Evolutionary conservation across 2,329 filamentous ascomycete species (phyloP).

Genomic region (Microdochium trichocladiopsis): DNA sequence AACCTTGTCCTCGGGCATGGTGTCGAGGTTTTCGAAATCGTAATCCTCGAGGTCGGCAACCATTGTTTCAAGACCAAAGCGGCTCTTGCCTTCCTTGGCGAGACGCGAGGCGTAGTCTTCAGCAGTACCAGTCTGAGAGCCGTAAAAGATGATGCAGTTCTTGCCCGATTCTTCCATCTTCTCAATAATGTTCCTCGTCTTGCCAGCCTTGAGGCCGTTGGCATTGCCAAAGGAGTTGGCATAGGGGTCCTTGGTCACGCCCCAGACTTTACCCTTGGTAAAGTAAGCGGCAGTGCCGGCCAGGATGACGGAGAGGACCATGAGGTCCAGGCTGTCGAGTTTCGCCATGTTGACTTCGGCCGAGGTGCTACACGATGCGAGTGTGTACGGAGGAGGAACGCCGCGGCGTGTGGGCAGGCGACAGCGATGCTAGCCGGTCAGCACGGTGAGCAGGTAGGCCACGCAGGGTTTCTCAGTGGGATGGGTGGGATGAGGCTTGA

Average conservation of each 20-base stretch:
- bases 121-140: slow-evolving; percentile 95
- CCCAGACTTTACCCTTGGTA: slow-evolving; percentile 95
- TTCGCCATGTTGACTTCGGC: slow-evolving; percentile 66
- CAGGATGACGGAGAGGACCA: slow-evolving; percentile 81
- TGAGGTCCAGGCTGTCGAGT: slow-evolving; percentile 89
- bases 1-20: slow-evolving; percentile 81
- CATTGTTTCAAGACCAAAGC: slow-evolving; percentile 96
- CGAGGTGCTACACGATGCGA: background rate
- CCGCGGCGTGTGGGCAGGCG: background rate
- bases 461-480: too few relatives aligned
- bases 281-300: slow-evolving; percentile 90
- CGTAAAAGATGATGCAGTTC: slow-evolving; percentile 98
- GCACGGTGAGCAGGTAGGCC: too few relatives aligned
- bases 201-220: slow-evolving; percentile 67
- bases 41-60: slow-evolving; percentile 97
- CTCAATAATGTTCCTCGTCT: slow-evolving; percentile 87
- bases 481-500: too few relatives aligned
- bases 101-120: slow-evolving; percentile 96
- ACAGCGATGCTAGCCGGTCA: too few relatives aligned
- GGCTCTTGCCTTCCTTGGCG: slow-evolving; percentile 93
- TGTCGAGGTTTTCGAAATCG: slow-evolving; percentile 90
- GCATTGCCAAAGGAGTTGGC: slow-evolving; percentile 65
- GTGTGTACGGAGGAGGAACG: background rate
- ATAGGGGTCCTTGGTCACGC: slow-evolving; percentile 80
- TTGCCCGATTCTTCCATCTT: slow-evolving; percentile 94